A percentile compares a stretch with the other conserved stretches of the same genome.
These are phyloP conservation scores for Chlamydomonas sp. DNA, from an alignment of 139 green algal species.

Conservation along the genomic window DNA sequence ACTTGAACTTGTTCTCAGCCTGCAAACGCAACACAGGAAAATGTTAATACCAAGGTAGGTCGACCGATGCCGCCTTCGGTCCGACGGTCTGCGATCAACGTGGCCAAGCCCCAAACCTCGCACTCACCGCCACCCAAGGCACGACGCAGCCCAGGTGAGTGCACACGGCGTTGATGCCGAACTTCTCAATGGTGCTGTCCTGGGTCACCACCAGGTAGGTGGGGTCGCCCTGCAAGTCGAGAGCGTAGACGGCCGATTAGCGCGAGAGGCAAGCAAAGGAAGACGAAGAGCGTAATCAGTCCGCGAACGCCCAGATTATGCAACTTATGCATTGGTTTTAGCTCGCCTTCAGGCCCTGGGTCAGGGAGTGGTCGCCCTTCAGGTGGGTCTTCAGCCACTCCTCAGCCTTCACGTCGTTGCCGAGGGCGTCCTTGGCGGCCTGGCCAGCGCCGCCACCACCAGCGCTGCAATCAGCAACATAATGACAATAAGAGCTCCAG, in stretches of 20 bases:
- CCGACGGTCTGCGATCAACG: too few species aligned
- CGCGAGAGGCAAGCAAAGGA: background rate
- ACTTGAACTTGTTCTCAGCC: conserved; percentile 99
- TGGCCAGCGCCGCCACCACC: conserved; percentile 81
- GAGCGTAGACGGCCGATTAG: background rate
- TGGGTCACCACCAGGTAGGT: conserved; percentile 97
- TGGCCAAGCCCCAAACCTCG: background rate
- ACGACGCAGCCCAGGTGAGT: conserved; percentile 99
- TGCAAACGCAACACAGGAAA: conserved; percentile 28
- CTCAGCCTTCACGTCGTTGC: conserved; percentile 89
- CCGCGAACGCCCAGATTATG: background rate
- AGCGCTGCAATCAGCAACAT: conserved; percentile 56
- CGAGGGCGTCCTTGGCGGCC: conserved; percentile 95
- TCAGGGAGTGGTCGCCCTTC: conserved; percentile 83
- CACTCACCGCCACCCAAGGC: conserved; percentile 91
- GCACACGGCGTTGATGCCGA: conserved; percentile 98
- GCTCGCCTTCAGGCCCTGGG: conserved; percentile 95
- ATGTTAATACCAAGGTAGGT: background rate
- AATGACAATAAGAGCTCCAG: background rate
- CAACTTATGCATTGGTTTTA: background rate
- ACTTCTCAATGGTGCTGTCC: conserved; percentile 88
- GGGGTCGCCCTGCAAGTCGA: conserved; percentile 85
- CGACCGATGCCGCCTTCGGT: too few species aligned
- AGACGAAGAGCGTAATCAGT: background rate
- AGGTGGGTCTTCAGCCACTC: conserved; percentile 92